These are phyloP conservation scores for Penicillium sp. DNA, from an alignment of 2,329 filamentous ascomycete species.

Conservation along the genomic window DNA sequence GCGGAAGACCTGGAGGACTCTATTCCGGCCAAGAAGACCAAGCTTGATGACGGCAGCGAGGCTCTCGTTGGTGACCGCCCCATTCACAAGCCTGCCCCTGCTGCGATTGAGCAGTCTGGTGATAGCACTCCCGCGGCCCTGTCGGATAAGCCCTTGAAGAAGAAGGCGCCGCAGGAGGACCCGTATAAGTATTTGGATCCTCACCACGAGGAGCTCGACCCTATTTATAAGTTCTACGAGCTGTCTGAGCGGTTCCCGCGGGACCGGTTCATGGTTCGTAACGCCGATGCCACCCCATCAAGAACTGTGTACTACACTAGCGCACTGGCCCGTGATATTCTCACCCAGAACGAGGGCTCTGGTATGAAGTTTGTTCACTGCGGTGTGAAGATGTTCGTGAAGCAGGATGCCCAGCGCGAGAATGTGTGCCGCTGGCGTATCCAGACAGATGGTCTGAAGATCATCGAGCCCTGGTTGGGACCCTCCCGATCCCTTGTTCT, in stretches of 20 bases:
- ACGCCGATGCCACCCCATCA: constrained; percentile 79
- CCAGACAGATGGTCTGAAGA: constrained; percentile 88
- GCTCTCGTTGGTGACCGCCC: constrained; percentile 39
- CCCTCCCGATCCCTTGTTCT: constrained; percentile 72
- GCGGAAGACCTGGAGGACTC: constrained; percentile 37
- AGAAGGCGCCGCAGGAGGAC: constrained; percentile 64
- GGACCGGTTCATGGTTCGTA: constrained; percentile 94
- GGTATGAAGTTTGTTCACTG: constrained; percentile 95
- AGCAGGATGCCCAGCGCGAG: constrained; percentile 85
- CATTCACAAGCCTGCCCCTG: constrained; percentile 32
- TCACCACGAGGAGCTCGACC: constrained; percentile 71
- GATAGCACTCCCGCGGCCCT: constrained; percentile 21
- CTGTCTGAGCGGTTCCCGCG: constrained; percentile 81
- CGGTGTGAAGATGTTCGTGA: constrained; percentile 98
- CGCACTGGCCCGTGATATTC: constrained; percentile 77
- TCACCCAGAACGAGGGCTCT: constrained; percentile 81
- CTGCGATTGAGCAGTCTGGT: constrained; percentile 24
- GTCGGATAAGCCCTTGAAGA: constrained; percentile 28
- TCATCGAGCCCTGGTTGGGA: constrained; percentile 87
- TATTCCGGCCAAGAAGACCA: constrained; percentile 46
- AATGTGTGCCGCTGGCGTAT: constrained; percentile 93
- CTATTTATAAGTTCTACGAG: constrained; percentile 81
- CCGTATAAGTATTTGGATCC: constrained; percentile 86
- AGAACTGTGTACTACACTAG: constrained; percentile 98
- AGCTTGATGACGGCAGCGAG: constrained; percentile 41